Conservation (phyloP, 306 rosid species). For the Fragaria iinumae region DNA sequence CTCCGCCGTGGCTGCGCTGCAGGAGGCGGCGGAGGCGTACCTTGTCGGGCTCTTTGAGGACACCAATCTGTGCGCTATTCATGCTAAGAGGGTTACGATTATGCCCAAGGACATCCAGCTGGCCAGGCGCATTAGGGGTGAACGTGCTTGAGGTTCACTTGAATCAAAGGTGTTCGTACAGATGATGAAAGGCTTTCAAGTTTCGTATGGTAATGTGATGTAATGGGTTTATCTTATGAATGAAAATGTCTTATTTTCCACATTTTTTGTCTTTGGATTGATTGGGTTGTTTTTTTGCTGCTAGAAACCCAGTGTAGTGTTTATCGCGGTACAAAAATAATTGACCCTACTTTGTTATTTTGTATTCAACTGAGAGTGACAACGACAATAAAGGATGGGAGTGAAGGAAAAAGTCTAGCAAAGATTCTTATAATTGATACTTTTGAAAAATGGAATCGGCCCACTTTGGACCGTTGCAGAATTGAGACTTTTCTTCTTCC, state of each 20-base stretch:
- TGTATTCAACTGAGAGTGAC: background rate
- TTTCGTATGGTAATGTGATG: background rate
- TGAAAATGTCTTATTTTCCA: background rate
- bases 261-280: background rate
- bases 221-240: background rate
- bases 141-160: conserved; percentile 16
- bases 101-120: conserved; percentile 35
- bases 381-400: no score
- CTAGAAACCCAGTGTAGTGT: no score
- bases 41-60: conserved; percentile 33
- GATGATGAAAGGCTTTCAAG: background rate
- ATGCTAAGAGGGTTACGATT: conserved; percentile 31
- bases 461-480: background rate
- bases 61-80: conserved; percentile 32
- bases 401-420: no score
- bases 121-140: conserved; percentile 34
- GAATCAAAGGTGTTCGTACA: background rate
- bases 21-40: conserved; percentile 34
- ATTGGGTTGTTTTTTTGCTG: background rate
- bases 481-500: background rate
- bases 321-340: background rate
- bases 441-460: background rate
- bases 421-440: no score
- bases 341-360: no score
- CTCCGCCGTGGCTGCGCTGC: conserved; percentile 33